Conservation (phyloP, 2,329 filamentous ascomycete genomes). For the Juglanconis oblonga region DNA sequence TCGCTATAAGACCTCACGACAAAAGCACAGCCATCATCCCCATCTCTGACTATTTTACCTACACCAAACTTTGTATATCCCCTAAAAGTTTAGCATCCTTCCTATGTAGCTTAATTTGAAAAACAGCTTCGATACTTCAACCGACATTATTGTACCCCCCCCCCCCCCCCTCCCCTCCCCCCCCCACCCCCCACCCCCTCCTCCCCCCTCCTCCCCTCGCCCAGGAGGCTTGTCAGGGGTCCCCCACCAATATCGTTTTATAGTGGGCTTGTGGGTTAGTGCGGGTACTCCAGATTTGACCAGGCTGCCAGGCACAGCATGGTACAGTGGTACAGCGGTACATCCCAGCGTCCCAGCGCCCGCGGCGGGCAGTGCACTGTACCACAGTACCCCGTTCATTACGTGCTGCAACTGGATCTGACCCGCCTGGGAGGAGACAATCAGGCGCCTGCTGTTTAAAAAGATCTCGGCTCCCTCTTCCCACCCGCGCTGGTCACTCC, state of each 20-base stretch:
- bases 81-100: too few relatives aligned
- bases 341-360: neutral
- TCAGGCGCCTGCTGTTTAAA: slow-evolving; percentile 18
- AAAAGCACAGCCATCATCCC: too few relatives aligned
- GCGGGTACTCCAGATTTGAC: neutral
- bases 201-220: slow-evolving; percentile 1
- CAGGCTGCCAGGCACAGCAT: neutral
- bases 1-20: too few relatives aligned
- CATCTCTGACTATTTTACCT: too few relatives aligned
- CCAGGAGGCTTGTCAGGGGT: slow-evolving; percentile 14
- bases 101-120: too few relatives aligned
- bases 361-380: slow-evolving; percentile 6
- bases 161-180: slow-evolving; percentile 5
- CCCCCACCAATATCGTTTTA: slow-evolving; percentile 13
- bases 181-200: slow-evolving; percentile 17
- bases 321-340: slow-evolving; percentile 9
- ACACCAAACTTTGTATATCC: too few relatives aligned
- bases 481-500: slow-evolving; percentile 26
- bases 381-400: slow-evolving; percentile 12
- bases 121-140: too few relatives aligned
- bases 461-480: slow-evolving; percentile 30
- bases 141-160: too few relatives aligned
- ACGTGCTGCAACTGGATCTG: slow-evolving; percentile 17
- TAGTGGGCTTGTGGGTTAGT: slow-evolving; percentile 1
- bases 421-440: slow-evolving; percentile 13